phyloP scores from a whole-genome alignment of 345 rosid species.

The Populus ilicifolia region DNA sequence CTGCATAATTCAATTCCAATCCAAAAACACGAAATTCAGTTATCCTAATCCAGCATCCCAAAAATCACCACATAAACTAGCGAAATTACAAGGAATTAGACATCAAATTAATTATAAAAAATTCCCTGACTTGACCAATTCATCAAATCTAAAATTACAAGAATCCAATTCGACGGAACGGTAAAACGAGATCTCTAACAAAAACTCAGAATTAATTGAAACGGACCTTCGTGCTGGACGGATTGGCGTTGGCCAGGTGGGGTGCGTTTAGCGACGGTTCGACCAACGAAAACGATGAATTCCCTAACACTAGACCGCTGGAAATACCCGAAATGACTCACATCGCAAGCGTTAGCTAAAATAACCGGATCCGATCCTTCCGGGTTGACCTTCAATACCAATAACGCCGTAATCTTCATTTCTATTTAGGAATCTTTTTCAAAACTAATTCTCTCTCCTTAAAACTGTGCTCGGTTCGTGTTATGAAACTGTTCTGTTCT shows the following conservation, averaged over 20 bases:
- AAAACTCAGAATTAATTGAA: neutral
- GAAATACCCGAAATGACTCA: constrained; percentile 87
- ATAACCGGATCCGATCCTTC: constrained; percentile 68
- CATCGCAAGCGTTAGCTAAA: constrained; percentile 66
- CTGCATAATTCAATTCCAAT: constrained; percentile 32
- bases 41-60: neutral
- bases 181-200: neutral
- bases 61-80: neutral
- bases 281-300: constrained; percentile 77
- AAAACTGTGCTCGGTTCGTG: neutral
- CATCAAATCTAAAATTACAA: neutral
- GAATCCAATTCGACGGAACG: neutral
- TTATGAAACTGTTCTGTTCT: neutral
- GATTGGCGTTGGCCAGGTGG: constrained; percentile 85
- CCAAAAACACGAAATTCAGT: neutral
- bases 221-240: constrained; percentile 81
- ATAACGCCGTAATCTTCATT: constrained; percentile 91
- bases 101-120: neutral
- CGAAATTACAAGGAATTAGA: neutral
- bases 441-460: neutral
- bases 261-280: constrained; percentile 91
- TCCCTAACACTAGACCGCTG: constrained; percentile 83
- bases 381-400: constrained; percentile 67
- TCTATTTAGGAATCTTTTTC: constrained; percentile 1
- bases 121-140: neutral